phyloP scores from a whole-genome alignment of 1,139 yeast species.

The Petasospora fabianii region DNA sequence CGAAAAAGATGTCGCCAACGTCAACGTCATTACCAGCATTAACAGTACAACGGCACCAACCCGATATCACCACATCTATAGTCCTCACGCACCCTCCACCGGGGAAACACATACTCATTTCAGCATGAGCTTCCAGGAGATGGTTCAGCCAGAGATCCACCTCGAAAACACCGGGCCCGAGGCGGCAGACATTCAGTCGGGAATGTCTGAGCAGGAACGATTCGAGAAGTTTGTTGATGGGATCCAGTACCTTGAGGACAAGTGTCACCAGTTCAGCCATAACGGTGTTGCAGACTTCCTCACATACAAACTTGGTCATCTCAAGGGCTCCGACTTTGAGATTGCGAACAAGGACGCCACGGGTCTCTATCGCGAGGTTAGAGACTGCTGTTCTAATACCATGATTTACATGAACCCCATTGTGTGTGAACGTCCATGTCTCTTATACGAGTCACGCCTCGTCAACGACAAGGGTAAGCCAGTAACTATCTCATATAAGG shows the following conservation, averaged over 20 bases:
- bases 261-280: constrained; percentile 11
- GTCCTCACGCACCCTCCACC: too few species aligned
- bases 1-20: too few species aligned
- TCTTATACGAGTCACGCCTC: constrained; percentile 16
- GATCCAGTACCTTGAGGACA: constrained; percentile 13
- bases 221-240: constrained; percentile 15
- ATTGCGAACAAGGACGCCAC: constrained; percentile 8
- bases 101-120: too few species aligned
- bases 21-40: too few species aligned
- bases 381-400: constrained; percentile 19
- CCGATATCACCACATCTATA: too few species aligned
- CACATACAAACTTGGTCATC: constrained; percentile 20
- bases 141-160: constrained; percentile 5
- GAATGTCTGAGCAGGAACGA: constrained; percentile 7
- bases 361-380: constrained; percentile 20
- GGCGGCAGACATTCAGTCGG: not conserved
- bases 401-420: constrained; percentile 19
- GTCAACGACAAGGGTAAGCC: constrained; percentile 23
- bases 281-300: constrained; percentile 20
- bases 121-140: not conserved
- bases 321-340: constrained; percentile 21
- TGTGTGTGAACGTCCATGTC: constrained; percentile 19
- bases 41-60: too few species aligned
- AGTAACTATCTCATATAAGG: constrained; percentile 20
- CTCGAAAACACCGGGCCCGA: not conserved